Percentiles rank a stretch among this genome's conserved stretches.
These are phyloP conservation scores for Penicillium glabrum DNA, from an alignment of 2,329 filamentous ascomycete species.

Conservation along the genomic window DNA sequence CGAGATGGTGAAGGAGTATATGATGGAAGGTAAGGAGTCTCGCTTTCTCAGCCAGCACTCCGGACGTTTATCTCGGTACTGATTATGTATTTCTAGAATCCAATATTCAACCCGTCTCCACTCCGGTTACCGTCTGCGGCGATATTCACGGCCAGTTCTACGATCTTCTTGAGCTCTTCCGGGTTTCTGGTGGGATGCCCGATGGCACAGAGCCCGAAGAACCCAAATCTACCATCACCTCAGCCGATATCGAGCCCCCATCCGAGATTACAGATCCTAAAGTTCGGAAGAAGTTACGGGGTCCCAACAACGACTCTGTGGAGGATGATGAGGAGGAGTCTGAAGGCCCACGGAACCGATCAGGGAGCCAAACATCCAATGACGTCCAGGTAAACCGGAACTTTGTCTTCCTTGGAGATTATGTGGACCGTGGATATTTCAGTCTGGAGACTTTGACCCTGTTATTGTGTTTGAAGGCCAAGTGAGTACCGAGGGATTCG, in stretches of 20 bases:
- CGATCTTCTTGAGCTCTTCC: slow-evolving; percentile 93
- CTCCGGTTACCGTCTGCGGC: slow-evolving; percentile 94
- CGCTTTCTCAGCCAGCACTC: background rate
- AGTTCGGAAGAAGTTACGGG: slow-evolving; percentile 77
- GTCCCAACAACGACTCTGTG: slow-evolving; percentile 26
- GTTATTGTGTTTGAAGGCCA: slow-evolving; percentile 70
- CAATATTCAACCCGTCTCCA: slow-evolving; percentile 97
- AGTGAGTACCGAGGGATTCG: slow-evolving; percentile 47
- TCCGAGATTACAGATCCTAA: slow-evolving; percentile 86
- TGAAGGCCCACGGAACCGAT: slow-evolving; percentile 24
- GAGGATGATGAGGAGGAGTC: slow-evolving; percentile 33
- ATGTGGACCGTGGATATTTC: slow-evolving; percentile 74
- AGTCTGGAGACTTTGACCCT: slow-evolving; percentile 72
- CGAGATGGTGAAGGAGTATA: slow-evolving; percentile 96
- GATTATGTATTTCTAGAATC: slow-evolving; percentile 63
- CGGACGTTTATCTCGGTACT: background rate
- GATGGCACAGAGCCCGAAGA: slow-evolving; percentile 71
- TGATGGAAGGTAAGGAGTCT: slow-evolving; percentile 82
- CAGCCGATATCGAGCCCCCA: slow-evolving; percentile 90
- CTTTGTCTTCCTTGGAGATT: slow-evolving; percentile 72
- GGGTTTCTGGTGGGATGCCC: slow-evolving; percentile 94
- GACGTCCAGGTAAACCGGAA: slow-evolving; percentile 60
- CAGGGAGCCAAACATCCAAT: slow-evolving; percentile 29
- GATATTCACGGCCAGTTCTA: slow-evolving; percentile 99
- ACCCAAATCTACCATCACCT: slow-evolving; percentile 73